phyloP scores from a whole-genome alignment of 495 filamentous ascomycete species.

The Aspergillus sclerotiicarbonarius region DNA sequence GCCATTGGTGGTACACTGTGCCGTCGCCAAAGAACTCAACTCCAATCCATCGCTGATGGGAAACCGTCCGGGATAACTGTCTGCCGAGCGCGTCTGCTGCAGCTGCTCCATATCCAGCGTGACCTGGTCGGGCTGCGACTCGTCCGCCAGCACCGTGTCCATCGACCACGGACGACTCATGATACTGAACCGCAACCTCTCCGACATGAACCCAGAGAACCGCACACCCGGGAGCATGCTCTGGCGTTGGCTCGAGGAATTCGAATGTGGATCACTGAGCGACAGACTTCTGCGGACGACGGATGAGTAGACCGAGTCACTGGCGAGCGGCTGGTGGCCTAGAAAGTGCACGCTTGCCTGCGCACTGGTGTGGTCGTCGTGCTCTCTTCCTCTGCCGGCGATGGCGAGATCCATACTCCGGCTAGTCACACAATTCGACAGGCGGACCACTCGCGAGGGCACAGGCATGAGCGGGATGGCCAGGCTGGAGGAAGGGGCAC shows the following conservation, averaged over 20 bases:
- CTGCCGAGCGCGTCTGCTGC: conserved; percentile 21
- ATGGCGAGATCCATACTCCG: background rate
- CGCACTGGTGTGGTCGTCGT: background rate
- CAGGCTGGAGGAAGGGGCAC: background rate
- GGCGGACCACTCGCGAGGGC: background rate
- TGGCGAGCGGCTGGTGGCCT: conserved; percentile 3
- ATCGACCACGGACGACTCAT: conserved; percentile 13
- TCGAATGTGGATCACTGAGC: conserved; percentile 8
- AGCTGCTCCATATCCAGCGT: conserved; percentile 12
- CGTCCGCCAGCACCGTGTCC: conserved; percentile 11
- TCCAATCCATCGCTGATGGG: conserved; percentile 35
- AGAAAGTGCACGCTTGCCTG: background rate
- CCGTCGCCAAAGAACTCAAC: conserved; percentile 27
- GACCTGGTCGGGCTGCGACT: background rate
- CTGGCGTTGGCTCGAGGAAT: conserved; percentile 10
- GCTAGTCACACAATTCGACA: background rate
- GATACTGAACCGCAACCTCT: conserved; percentile 13
- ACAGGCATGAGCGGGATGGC: background rate
- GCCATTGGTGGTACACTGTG: background rate
- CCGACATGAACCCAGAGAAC: conserved; percentile 12
- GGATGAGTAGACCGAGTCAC: conserved; percentile 17
- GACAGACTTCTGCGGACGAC: conserved; percentile 16
- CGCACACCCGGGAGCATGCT: conserved; percentile 15
- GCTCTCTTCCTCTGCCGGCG: background rate
- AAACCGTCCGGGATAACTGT: conserved; percentile 38